Conservation (phyloP, 345 rosid genomes). For the Eucalyptus cladocalyx region DNA sequence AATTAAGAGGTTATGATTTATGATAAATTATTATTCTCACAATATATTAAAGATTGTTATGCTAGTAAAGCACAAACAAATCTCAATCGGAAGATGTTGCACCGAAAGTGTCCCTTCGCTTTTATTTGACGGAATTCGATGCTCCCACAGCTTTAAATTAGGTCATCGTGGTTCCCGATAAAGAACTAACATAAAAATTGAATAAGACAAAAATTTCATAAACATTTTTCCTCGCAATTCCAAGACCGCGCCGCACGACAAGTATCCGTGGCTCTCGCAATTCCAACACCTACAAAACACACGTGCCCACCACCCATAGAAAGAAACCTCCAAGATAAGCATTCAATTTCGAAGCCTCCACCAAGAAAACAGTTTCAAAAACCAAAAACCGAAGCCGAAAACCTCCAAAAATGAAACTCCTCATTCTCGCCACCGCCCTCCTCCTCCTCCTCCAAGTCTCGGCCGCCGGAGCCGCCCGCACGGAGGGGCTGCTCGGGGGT, state of each 20-base stretch:
- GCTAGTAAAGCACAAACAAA: too few species aligned
- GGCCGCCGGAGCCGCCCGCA: not conserved
- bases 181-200: not conserved
- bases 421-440: not conserved
- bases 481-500: slow-evolving; percentile 20
- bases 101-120: not conserved
- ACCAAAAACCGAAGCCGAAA: not conserved
- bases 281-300: not conserved
- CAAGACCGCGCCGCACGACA: too few species aligned
- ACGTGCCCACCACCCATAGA: not conserved
- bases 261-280: too few species aligned
- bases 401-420: not conserved
- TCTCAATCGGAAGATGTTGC: too few species aligned
- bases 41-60: too few species aligned
- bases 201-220: too few species aligned
- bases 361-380: not conserved
- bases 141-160: not conserved
- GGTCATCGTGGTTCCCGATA: not conserved
- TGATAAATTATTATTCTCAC: too few species aligned
- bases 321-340: too few species aligned
- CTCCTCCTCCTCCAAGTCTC: not conserved
- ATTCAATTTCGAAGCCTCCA: not conserved
- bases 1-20: too few species aligned
- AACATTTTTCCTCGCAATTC: rapidly evolving
- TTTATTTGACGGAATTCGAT: not conserved